phyloP scores from a whole-genome alignment of 2,329 filamentous ascomycete genomes.

The Sclerotinia minor region DNA sequence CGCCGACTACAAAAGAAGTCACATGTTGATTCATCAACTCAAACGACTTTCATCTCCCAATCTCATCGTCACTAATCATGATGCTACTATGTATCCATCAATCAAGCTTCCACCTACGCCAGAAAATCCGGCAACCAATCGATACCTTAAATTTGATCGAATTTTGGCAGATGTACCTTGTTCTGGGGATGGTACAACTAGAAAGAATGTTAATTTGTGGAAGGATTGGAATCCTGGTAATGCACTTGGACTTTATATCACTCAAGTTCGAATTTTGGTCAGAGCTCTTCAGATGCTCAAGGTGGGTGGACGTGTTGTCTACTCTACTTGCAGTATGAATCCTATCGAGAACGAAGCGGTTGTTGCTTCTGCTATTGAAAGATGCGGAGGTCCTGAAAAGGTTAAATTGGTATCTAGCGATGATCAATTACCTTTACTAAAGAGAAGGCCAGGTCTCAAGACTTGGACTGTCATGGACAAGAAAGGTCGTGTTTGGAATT shows the following conservation, averaged over 20 bases:
- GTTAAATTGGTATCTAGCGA: conserved; percentile 84
- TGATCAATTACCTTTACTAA: conserved; percentile 72
- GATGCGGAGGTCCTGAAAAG: conserved; percentile 80
- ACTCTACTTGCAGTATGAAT: conserved; percentile 99
- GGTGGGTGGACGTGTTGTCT: conserved; percentile 89
- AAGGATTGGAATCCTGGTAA: conserved; percentile 90
- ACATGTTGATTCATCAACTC: conserved; percentile 96
- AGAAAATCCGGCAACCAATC: conserved; percentile 55
- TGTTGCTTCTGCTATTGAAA: conserved; percentile 80
- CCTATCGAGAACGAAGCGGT: conserved; percentile 97
- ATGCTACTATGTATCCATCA: conserved; percentile 92
- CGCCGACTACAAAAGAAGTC: conserved; percentile 91
- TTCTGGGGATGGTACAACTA: conserved; percentile 88
- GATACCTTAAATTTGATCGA: conserved; percentile 94
- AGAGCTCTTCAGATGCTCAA: conserved; percentile 95
- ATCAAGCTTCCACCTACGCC: conserved; percentile 73
- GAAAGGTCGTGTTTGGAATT: conserved; percentile 73
- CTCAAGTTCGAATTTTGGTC: conserved; percentile 86
- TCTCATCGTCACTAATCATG: conserved; percentile 95
- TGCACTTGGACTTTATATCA: conserved; percentile 81
- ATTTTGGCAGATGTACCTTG: conserved; percentile 96
- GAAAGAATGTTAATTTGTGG: conserved; percentile 95
- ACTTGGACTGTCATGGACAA: conserved; percentile 93
- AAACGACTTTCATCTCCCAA: conserved; percentile 97
- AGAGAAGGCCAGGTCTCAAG: conserved; percentile 74